phyloP scores from a whole-genome alignment of 2,329 filamentous ascomycete species.

The Aspergillus versicolor region DNA sequence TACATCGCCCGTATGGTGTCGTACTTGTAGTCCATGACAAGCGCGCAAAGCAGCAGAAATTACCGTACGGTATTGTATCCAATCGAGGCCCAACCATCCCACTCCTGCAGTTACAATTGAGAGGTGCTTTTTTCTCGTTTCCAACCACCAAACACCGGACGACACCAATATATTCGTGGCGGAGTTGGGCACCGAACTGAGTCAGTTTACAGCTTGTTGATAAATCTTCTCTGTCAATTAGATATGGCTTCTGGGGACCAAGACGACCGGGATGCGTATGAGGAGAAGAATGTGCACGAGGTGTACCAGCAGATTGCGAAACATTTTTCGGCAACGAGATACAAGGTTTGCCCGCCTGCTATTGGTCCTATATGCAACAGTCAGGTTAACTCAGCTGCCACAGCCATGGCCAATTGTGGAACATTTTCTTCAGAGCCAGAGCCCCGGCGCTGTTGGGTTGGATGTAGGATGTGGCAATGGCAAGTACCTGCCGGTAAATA shows the following conservation, averaged over 20 bases:
- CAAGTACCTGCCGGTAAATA: slow-evolving; percentile 85
- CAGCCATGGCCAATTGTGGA: slow-evolving; percentile 91
- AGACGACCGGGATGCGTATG: slow-evolving; percentile 55
- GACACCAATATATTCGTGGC: background rate
- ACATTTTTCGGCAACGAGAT: slow-evolving; percentile 54
- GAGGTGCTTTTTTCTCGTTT: background rate
- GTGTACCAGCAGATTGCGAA: slow-evolving; percentile 68
- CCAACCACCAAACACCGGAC: background rate
- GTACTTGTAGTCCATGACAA: background rate
- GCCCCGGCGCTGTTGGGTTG: slow-evolving; percentile 73
- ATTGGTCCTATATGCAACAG: background rate
- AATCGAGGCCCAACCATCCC: background rate
- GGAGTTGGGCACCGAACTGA: background rate
- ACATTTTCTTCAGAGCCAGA: slow-evolving; percentile 66
- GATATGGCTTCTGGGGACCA: background rate
- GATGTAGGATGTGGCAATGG: slow-evolving; percentile 97
- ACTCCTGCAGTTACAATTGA: background rate
- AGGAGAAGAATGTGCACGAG: slow-evolving; percentile 81
- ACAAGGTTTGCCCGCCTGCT: slow-evolving; percentile 54
- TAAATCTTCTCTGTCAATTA: background rate
- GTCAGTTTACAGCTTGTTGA: background rate
- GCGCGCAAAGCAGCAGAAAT: background rate
- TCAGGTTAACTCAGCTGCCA: background rate
- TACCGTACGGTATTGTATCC: slow-evolving; percentile 3
- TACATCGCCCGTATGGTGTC: background rate